Conservation (phyloP, 2,329 filamentous ascomycete genomes). For the Penicillium digitatum region DNA sequence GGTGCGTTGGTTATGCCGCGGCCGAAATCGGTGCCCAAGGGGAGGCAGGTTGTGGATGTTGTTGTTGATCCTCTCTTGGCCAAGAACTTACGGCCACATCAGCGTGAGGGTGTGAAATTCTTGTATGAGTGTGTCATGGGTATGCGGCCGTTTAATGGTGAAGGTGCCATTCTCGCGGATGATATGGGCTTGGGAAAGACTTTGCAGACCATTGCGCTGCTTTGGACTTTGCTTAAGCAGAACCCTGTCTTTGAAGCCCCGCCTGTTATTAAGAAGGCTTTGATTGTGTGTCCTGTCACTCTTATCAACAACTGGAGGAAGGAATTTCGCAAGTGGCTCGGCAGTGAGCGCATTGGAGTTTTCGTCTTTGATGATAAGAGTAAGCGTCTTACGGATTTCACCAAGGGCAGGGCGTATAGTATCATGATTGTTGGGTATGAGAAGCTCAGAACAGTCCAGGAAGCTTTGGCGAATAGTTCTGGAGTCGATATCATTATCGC, state of each 20-base stretch:
- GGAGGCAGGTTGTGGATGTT: slow-evolving; percentile 66
- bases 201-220: slow-evolving; percentile 64
- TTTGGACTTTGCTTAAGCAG: slow-evolving; percentile 71
- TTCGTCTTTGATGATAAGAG: slow-evolving; percentile 61
- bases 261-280: slow-evolving; percentile 64
- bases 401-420: slow-evolving; percentile 62
- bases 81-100: slow-evolving; percentile 62
- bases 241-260: slow-evolving; percentile 59
- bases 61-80: slow-evolving; percentile 65
- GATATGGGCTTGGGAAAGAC: slow-evolving; percentile 76
- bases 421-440: slow-evolving; percentile 73
- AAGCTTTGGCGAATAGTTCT: slow-evolving; percentile 59
- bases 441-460: slow-evolving; percentile 62
- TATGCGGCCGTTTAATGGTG: slow-evolving; percentile 60
- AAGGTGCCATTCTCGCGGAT: slow-evolving; percentile 68
- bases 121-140: slow-evolving; percentile 75
- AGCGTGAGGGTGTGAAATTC: slow-evolving; percentile 66
- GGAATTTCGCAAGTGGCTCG: slow-evolving; percentile 71
- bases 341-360: slow-evolving; percentile 65
- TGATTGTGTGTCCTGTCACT: slow-evolving; percentile 70
- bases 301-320: slow-evolving; percentile 70
- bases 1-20: slow-evolving; percentile 66
- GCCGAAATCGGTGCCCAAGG: slow-evolving; percentile 53
- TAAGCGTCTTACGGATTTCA: slow-evolving; percentile 63
- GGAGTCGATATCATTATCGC: slow-evolving; percentile 67